Conservation (phyloP, 1,284 basidiomycete genomes). For the Porogramme epimiltina region DNA sequence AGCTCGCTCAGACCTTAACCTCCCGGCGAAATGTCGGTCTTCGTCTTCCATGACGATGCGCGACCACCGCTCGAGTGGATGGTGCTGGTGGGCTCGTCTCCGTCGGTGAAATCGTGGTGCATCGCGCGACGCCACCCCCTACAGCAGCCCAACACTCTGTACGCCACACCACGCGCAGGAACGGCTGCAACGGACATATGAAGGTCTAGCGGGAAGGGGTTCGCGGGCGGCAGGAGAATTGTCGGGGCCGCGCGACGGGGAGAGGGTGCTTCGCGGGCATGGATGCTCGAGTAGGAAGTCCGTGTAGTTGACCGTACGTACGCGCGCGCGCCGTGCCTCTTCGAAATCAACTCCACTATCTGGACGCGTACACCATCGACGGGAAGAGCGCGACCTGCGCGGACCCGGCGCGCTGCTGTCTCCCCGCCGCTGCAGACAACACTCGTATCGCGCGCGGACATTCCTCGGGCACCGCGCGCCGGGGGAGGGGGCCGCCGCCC, state of each 20-base stretch:
- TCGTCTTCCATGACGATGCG: constrained; percentile 9
- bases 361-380: constrained; percentile 5
- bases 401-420: neutral
- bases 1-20: neutral
- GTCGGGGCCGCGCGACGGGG: constrained; percentile 6
- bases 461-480: constrained; percentile 23
- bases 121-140: neutral
- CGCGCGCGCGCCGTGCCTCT: neutral
- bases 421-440: constrained; percentile 13
- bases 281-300: constrained; percentile 19
- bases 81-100: neutral
- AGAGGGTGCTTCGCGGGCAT: constrained; percentile 6
- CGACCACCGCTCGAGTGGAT: too few relatives aligned
- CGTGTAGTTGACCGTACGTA: constrained; percentile 8
- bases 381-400: constrained; percentile 2
- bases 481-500: neutral
- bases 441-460: constrained; percentile 26
- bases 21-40: constrained; percentile 16
- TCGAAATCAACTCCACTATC: constrained; percentile 4
- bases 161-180: too few relatives aligned
- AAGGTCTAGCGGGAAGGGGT: neutral
- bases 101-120: constrained; percentile 19
- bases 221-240: constrained; percentile 6
- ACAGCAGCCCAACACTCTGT: too few relatives aligned
- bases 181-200: neutral